Conservation (phyloP, 257 asterid species). For the Striga asiatica region DNA sequence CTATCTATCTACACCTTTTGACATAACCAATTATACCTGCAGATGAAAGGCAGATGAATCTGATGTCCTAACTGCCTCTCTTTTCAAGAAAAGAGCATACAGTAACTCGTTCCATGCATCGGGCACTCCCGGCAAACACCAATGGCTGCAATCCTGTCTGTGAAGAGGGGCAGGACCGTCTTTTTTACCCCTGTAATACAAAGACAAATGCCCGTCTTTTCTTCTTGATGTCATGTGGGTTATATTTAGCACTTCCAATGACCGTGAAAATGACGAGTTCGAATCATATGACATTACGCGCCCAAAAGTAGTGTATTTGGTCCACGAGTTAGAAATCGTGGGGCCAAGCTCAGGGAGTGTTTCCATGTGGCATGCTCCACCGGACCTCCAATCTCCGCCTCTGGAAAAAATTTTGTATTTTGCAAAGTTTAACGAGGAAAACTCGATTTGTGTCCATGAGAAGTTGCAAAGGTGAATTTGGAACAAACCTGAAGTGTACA, state of each 20-base stretch:
- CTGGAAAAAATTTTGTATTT: constrained; percentile 35
- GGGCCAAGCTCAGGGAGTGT: constrained; percentile 70
- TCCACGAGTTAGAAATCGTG: constrained; percentile 54
- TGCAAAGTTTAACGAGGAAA: too few relatives aligned
- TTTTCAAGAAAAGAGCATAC: constrained; percentile 55
- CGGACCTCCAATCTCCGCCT: constrained; percentile 90
- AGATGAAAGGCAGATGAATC: constrained; percentile 23
- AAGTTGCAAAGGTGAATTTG: background rate
- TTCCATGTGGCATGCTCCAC: constrained; percentile 71
- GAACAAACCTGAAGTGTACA: constrained; percentile 60
- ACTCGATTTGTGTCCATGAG: too few relatives aligned
- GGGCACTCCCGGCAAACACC: constrained; percentile 93
- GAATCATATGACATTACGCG: constrained; percentile 22
- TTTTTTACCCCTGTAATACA: constrained; percentile 59
- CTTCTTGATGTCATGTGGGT: constrained; percentile 67
- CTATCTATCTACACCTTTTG: constrained; percentile 20
- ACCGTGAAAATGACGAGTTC: constrained; percentile 22
- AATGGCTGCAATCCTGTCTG: constrained; percentile 92
- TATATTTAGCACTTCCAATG: constrained; percentile 40
- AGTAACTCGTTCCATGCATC: constrained; percentile 85
- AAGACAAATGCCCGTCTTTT: constrained; percentile 85
- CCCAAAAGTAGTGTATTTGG: constrained; percentile 34
- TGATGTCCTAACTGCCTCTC: constrained; percentile 12
- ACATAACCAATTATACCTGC: constrained; percentile 16
- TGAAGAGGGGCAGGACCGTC: constrained; percentile 43